Evolutionary conservation across 2,329 filamentous ascomycete species (phyloP).

Genomic region (Amylocarpus encephaloides): DNA sequence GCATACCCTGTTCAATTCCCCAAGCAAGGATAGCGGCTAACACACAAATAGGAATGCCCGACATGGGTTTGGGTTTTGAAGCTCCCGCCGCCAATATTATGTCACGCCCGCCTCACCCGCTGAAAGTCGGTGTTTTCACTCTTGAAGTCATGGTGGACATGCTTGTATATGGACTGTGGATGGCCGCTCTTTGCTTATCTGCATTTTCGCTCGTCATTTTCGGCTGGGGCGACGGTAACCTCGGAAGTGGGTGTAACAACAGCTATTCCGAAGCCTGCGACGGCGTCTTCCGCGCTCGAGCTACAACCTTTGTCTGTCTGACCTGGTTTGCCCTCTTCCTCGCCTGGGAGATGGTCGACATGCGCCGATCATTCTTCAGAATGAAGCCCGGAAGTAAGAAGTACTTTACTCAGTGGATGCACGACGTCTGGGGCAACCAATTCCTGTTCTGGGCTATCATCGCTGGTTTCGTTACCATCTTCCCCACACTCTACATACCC

Average conservation of each 20-base stretch:
- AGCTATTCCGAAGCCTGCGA: conserved; percentile 48
- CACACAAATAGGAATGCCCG: conserved; percentile 36
- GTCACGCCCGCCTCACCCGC: conserved; percentile 65
- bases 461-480: conserved; percentile 49
- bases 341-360: conserved; percentile 72
- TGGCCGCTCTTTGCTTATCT: conserved; percentile 62
- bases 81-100: background rate
- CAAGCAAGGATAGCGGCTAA: no score
- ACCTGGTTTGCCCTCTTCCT: conserved; percentile 73
- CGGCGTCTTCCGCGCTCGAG: conserved; percentile 63
- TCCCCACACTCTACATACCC: conserved; percentile 62
- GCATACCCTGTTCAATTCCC: no score
- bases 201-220: conserved; percentile 61
- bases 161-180: conserved; percentile 71
- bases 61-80: conserved; percentile 4
- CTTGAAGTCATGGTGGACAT: conserved; percentile 73
- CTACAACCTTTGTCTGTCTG: conserved; percentile 66
- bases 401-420: conserved; percentile 60
- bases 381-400: conserved; percentile 58
- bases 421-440: conserved; percentile 64
- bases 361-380: conserved; percentile 67
- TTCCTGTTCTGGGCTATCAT: conserved; percentile 64
- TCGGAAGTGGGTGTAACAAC: conserved; percentile 57
- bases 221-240: conserved; percentile 47
- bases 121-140: conserved; percentile 65